Evolutionary conservation across 2,329 filamentous ascomycete species (phyloP).

Genomic region (Diaporthe citriasiana): DNA sequence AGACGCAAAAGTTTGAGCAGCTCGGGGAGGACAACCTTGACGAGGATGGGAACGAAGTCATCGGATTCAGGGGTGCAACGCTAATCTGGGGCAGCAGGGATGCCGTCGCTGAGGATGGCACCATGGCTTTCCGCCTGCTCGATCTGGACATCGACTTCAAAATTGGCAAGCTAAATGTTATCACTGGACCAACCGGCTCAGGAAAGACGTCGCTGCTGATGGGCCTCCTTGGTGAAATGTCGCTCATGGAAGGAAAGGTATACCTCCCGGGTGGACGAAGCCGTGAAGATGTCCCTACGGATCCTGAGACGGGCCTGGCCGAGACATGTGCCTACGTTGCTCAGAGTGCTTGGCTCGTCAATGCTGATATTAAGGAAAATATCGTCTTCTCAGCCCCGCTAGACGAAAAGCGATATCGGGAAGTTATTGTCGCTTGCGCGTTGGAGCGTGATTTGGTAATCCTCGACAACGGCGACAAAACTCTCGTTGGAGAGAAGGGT

Average conservation of each 20-base stretch:
- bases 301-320: conserved; percentile 87
- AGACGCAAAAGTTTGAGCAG: conserved; percentile 95
- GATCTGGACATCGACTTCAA: conserved; percentile 87
- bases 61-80: conserved; percentile 87
- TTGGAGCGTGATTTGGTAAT: conserved; percentile 93
- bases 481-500: conserved; percentile 95
- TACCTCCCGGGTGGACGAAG: conserved; percentile 88
- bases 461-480: conserved; percentile 91
- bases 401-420: conserved; percentile 85
- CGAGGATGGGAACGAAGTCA: conserved; percentile 77
- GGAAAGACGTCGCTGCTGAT: conserved; percentile 97
- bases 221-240: conserved; percentile 98
- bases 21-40: conserved; percentile 79
- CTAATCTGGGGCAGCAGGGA: conserved; percentile 89
- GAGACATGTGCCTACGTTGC: conserved; percentile 97
- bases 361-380: conserved; percentile 95
- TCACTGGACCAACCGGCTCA: conserved; percentile 92
- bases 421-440: conserved; percentile 92
- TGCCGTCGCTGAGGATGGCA: conserved; percentile 71
- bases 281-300: conserved; percentile 84
- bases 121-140: conserved; percentile 85
- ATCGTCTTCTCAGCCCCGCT: conserved; percentile 89
- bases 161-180: conserved; percentile 89
- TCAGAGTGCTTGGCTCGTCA: conserved; percentile 96
- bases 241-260: conserved; percentile 82